These are phyloP conservation scores for Aegilops bicornis DNA, from an alignment of 176 grass and related monocot genomes.

Conservation along the genomic window DNA sequence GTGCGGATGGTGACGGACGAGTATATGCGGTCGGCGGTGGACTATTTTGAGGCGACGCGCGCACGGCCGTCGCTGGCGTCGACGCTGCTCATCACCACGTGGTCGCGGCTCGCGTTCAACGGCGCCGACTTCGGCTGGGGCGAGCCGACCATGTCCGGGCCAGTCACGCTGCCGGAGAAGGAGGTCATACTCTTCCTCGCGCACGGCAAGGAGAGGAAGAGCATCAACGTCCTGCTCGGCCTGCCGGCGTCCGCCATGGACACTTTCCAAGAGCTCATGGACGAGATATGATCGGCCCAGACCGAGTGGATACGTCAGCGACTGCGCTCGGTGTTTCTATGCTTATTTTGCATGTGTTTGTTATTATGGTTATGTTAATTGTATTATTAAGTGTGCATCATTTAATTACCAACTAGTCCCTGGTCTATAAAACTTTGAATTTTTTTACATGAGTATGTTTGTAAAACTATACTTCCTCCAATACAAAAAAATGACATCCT, in stretches of 20 bases:
- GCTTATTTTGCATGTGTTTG: not conserved
- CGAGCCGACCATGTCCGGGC: constrained; percentile 65
- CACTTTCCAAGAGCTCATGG: constrained; percentile 79
- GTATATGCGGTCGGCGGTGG: constrained; percentile 88
- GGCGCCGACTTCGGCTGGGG: constrained; percentile 93
- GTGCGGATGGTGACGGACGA: constrained; percentile 80
- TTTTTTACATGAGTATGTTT: too few species aligned
- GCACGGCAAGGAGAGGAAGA: constrained; percentile 73
- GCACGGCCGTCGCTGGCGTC: constrained; percentile 69
- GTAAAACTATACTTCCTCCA: too few species aligned
- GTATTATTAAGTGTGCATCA: too few species aligned
- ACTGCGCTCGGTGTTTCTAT: constrained; percentile 1
- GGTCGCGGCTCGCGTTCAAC: constrained; percentile 79
- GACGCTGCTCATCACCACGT: constrained; percentile 89
- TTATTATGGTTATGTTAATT: not conserved
- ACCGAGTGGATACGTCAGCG: not conserved
- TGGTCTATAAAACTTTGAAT: too few species aligned
- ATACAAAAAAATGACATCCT: too few species aligned
- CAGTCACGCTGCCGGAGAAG: constrained; percentile 88
- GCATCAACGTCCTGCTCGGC: constrained; percentile 89
- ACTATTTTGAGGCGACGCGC: constrained; percentile 89
- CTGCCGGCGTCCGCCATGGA: constrained; percentile 82
- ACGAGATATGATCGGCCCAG: constrained; percentile 45
- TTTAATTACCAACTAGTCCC: too few species aligned
- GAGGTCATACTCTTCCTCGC: constrained; percentile 92